These are phyloP conservation scores for Pythium dissotocum DNA, from an alignment of 352 stramenopile genomes.

Conservation along the genomic window DNA sequence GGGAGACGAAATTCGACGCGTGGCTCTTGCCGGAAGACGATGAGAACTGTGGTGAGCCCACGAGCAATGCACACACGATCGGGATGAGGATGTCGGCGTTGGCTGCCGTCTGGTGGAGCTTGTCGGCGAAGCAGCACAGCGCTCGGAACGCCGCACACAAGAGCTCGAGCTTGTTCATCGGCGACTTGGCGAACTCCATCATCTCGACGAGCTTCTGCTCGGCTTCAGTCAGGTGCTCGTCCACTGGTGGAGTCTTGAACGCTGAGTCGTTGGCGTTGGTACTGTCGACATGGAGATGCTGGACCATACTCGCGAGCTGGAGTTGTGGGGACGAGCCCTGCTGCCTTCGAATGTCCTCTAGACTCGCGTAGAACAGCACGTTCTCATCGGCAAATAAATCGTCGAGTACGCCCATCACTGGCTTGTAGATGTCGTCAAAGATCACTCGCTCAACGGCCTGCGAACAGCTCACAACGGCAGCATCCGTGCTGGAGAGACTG, in stretches of 20 bases:
- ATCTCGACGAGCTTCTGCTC: slow-evolving; percentile 45
- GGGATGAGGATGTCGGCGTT: slow-evolving; percentile 76
- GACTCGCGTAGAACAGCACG: slow-evolving; percentile 43
- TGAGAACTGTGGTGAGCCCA: slow-evolving; percentile 32
- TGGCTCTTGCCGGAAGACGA: slow-evolving; percentile 7
- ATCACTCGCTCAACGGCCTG: slow-evolving; percentile 64
- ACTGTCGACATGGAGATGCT: slow-evolving; percentile 3
- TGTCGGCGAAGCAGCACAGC: slow-evolving; percentile 70
- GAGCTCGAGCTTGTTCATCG: slow-evolving; percentile 63
- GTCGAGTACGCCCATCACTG: slow-evolving; percentile 59
- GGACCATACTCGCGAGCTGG: slow-evolving; percentile 11
- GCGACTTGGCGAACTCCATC: slow-evolving; percentile 49
- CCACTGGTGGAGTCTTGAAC: slow-evolving; percentile 20
- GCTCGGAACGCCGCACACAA: slow-evolving; percentile 58
- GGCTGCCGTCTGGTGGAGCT: slow-evolving; percentile 55
- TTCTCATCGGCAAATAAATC: slow-evolving; percentile 47
- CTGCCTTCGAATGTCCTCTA: slow-evolving; percentile 51
- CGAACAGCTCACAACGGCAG: slow-evolving; percentile 47
- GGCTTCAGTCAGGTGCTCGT: slow-evolving; percentile 43
- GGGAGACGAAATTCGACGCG: slow-evolving; percentile 50
- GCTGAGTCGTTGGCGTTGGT: background rate
- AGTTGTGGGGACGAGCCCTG: slow-evolving; percentile 29
- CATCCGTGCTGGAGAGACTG: slow-evolving; percentile 50
- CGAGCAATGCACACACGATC: slow-evolving; percentile 61
- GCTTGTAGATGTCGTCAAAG: slow-evolving; percentile 64